phyloP scores from a whole-genome alignment of 2,329 filamentous ascomycete genomes.

The Fusarium liriodendri region DNA sequence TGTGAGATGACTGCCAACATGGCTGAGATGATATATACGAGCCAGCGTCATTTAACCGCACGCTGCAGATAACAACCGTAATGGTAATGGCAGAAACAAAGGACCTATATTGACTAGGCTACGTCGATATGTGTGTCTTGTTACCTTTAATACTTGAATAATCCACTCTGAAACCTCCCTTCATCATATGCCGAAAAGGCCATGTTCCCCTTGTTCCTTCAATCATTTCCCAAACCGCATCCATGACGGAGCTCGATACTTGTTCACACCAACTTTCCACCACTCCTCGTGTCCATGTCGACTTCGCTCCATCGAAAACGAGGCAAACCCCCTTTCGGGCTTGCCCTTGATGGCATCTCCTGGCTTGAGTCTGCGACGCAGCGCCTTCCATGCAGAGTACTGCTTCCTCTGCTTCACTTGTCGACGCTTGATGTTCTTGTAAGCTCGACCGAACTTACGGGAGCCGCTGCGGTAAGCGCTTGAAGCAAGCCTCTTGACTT shows the following conservation, averaged over 20 bases:
- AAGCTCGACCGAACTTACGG: constrained; percentile 41
- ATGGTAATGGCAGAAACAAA: background rate
- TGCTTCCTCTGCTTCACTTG: constrained; percentile 40
- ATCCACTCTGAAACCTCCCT: background rate
- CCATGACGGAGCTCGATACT: constrained; percentile 48
- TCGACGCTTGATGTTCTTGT: constrained; percentile 43
- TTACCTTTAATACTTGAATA: constrained; percentile 17
- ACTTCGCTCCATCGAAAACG: constrained; percentile 41
- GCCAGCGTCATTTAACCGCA: background rate
- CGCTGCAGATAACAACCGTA: background rate
- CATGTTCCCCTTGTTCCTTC: background rate
- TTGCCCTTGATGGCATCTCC: constrained; percentile 41
- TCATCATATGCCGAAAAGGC: background rate
- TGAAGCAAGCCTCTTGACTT: constrained; percentile 44
- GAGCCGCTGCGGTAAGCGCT: constrained; percentile 42
- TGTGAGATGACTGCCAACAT: constrained; percentile 45
- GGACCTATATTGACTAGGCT: constrained; percentile 18
- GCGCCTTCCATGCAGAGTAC: constrained; percentile 45
- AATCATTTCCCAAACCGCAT: constrained; percentile 42
- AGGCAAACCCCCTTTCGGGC: constrained; percentile 35
- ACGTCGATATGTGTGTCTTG: constrained; percentile 19
- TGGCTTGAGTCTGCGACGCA: constrained; percentile 40
- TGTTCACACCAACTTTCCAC: constrained; percentile 51
- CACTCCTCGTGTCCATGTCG: constrained; percentile 45
- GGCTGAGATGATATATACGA: background rate